Percentiles rank a stretch among this genome's conserved stretches.
These are phyloP conservation scores for Solanum hybrid DNA, from an alignment of 305 asterid species.

Conservation along the genomic window DNA sequence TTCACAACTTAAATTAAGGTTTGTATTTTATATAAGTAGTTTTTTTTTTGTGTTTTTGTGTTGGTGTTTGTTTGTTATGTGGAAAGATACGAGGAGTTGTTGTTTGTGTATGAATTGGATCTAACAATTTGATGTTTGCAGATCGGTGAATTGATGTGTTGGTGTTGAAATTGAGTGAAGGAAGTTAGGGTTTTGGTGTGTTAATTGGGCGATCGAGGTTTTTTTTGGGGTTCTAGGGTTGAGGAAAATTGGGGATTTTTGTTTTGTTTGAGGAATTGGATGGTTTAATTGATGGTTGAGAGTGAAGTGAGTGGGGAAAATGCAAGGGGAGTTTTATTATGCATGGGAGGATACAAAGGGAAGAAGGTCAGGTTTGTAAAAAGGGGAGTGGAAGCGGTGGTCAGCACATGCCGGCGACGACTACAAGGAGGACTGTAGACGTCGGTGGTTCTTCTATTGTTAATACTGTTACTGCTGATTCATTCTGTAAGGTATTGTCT, in stretches of 20 bases:
- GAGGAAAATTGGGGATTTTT: conserved; percentile 9
- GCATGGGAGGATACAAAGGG: conserved; percentile 61
- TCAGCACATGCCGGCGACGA: conserved; percentile 58
- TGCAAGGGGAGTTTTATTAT: conserved; percentile 53
- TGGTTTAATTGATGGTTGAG: conserved; percentile 39
- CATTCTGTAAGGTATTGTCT: conserved; percentile 57
- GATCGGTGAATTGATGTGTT: conserved; percentile 27
- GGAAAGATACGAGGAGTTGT: background rate
- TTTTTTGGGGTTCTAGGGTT: conserved; percentile 7
- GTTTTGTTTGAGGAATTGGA: background rate
- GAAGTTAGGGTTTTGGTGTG: conserved; percentile 19
- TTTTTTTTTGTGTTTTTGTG: background rate
- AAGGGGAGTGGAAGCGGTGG: conserved; percentile 20
- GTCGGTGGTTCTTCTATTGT: conserved; percentile 23
- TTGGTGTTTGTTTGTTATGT: background rate
- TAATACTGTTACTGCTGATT: conserved; percentile 33
- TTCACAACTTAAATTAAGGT: background rate
- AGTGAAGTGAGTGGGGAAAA: conserved; percentile 36
- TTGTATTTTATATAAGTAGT: background rate
- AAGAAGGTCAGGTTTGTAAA: conserved; percentile 34
- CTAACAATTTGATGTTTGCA: conserved; percentile 24
- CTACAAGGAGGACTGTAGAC: conserved; percentile 29
- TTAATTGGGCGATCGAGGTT: conserved; percentile 37
- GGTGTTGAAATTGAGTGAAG: conserved; percentile 6
- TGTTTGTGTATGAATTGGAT: conserved; percentile 1